A percentile compares a stretch with the other conserved stretches of the same genome.
Conservation (phyloP, 345 rosid genomes). For the Brassica incana region DNA sequence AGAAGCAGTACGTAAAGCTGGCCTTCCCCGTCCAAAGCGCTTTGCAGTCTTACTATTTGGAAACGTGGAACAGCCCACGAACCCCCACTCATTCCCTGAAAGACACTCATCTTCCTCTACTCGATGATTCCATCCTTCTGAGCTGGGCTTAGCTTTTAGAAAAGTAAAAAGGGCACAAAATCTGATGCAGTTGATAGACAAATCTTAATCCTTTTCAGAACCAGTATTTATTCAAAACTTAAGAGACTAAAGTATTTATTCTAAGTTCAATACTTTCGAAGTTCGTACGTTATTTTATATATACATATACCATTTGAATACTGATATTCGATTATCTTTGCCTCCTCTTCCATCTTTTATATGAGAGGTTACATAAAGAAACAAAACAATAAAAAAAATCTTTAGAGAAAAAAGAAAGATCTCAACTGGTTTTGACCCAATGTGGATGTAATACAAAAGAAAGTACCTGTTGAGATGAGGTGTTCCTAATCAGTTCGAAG, state of each 20-base stretch:
- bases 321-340: neutral
- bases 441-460: neutral
- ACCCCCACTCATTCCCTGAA: constrained; percentile 71
- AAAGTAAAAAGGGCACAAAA: no score
- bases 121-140: neutral
- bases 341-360: neutral
- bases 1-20: constrained; percentile 50
- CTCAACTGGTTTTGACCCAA: neutral
- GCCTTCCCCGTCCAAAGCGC: constrained; percentile 64
- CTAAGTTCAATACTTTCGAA: no score
- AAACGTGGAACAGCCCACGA: constrained; percentile 63
- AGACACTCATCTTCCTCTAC: constrained; percentile 10
- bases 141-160: no score
- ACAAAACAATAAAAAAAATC: neutral
- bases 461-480: no score
- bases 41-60: constrained; percentile 58
- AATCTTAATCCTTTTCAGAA: no score
- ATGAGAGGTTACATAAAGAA: neutral
- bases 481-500: no score
- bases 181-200: no score
- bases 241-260: no score
- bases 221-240: no score
- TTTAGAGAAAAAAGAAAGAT: neutral
- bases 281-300: no score
- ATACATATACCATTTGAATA: neutral